Base-by-base conservation (phyloP, 306 rosid species). In the Cicer yamashitae region DNA sequence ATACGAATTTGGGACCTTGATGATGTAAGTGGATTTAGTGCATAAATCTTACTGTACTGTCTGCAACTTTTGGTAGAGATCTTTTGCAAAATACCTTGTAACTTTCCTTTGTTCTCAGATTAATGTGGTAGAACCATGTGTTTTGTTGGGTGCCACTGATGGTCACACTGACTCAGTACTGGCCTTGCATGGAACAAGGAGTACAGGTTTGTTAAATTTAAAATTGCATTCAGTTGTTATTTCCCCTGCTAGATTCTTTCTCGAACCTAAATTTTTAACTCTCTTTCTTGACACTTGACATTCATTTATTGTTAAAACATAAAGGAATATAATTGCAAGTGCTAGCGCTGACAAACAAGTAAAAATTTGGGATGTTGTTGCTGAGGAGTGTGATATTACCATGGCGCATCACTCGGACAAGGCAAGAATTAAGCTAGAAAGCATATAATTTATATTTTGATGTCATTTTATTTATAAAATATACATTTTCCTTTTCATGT, bases 151-250 rank as follows among this genome's bases (percentile, higher is more conserved):
- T 40, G 98, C 96, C 50, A 45, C 50, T 59, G 91, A 34, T 59
- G 89, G 96, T 73, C 98, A 93, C 89, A 90, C 86, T 18, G 93
- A 88, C 76, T 85, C 98, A 0, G 96, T 93, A 38, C 91, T 12
- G 94, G 96, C 63, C 98, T 93, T 85, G 96, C 94, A 75, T 93
- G 98, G 98, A 93, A 90, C 86, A 93, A 86, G 85, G 88, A 86
- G 78, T 90, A 77, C 86, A 93, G 96, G 94, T 91, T 69, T 80
- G 82, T 84, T 75, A 1, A 58, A 30, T 57, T 45, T 20, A 20
- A 20, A 20, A 20, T 20, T 56, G 45, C 39, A 54, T 67, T 78
- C 17, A 38, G 6, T 8, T 71, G 58, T 39, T 82, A 60, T 76
- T 74, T 71, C 22, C 54, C 61, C 57, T 70, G 13, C 67, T 72